Conservation (phyloP, 2,329 filamentous ascomycete genomes). For the Grosmannia penicillata region DNA sequence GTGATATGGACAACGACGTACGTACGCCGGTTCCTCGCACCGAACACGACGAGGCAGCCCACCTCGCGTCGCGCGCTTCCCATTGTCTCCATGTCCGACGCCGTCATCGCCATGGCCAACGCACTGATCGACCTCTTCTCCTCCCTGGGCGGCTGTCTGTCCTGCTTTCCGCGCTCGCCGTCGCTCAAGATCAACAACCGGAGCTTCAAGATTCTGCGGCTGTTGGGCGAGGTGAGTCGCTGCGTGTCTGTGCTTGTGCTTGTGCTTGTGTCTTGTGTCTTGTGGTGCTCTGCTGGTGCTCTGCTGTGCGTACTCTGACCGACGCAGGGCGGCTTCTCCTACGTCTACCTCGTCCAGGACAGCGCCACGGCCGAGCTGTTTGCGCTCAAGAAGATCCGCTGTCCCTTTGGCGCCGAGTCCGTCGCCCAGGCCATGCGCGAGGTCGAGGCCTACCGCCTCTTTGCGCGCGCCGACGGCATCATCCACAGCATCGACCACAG, state of each 20-base stretch:
- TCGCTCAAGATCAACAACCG: conserved; percentile 90
- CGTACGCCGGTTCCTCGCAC: no score
- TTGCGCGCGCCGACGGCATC: conserved; percentile 69
- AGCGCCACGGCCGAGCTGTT: conserved; percentile 70
- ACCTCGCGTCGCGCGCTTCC: not conserved
- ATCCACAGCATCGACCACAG: conserved; percentile 75
- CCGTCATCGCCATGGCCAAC: conserved; percentile 47
- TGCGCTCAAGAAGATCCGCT: conserved; percentile 96
- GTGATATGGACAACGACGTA: no score
- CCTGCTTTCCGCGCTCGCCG: conserved; percentile 88
- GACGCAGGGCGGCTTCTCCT: conserved; percentile 88
- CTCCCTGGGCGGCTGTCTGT: conserved; percentile 86
- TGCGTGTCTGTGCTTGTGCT: not conserved
- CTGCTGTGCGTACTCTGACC: not conserved
- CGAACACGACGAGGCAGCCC: no score
- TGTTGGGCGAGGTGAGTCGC: conserved; percentile 68
- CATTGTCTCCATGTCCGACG: conserved; percentile 4
- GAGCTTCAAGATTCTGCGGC: conserved; percentile 87
- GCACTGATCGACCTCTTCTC: conserved; percentile 81
- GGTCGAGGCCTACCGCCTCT: conserved; percentile 90
- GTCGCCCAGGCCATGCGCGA: conserved; percentile 91
- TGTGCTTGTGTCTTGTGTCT: not conserved
- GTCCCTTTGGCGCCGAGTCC: conserved; percentile 92
- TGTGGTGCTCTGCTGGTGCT: no score
- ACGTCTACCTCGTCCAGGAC: conserved; percentile 96